Evolutionary conservation across 176 grass and related monocot species (phyloP).

Genomic region (Echinochloa phyllopogon): DNA sequence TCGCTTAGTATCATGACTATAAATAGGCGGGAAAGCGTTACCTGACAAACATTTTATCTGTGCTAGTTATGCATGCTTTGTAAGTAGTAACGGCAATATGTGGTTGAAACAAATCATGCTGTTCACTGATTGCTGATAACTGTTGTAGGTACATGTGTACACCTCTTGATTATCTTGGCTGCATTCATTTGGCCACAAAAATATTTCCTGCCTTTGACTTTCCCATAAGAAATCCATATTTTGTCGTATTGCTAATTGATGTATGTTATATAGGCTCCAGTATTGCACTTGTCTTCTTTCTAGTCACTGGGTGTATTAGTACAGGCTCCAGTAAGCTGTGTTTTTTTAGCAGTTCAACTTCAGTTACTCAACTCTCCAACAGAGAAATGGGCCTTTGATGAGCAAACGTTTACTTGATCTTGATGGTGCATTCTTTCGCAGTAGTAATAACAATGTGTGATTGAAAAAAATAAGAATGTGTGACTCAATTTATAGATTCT

Average conservation of each 20-base stretch:
- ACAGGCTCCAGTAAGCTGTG: background rate
- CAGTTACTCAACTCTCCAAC: constrained; percentile 3
- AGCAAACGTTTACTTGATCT: background rate
- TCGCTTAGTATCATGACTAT: background rate
- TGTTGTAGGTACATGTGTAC: background rate
- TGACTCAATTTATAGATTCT: background rate
- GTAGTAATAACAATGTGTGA: background rate
- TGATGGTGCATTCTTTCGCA: background rate
- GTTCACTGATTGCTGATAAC: background rate
- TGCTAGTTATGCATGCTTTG: constrained; percentile 22
- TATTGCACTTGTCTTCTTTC: constrained; percentile 4
- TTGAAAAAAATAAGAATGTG: background rate
- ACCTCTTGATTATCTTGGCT: background rate
- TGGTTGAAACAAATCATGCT: background rate
- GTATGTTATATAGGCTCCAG: background rate
- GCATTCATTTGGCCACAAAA: constrained; percentile 10
- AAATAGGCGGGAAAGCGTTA: background rate
- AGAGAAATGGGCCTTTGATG: background rate
- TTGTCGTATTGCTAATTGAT: background rate
- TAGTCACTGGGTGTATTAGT: background rate
- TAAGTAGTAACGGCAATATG: background rate
- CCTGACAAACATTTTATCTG: background rate
- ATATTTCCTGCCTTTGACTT: background rate
- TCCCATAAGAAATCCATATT: background rate
- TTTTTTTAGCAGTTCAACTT: background rate